phyloP scores from a whole-genome alignment of 306 rosid species.

The Erythrophleum fordii region DNA sequence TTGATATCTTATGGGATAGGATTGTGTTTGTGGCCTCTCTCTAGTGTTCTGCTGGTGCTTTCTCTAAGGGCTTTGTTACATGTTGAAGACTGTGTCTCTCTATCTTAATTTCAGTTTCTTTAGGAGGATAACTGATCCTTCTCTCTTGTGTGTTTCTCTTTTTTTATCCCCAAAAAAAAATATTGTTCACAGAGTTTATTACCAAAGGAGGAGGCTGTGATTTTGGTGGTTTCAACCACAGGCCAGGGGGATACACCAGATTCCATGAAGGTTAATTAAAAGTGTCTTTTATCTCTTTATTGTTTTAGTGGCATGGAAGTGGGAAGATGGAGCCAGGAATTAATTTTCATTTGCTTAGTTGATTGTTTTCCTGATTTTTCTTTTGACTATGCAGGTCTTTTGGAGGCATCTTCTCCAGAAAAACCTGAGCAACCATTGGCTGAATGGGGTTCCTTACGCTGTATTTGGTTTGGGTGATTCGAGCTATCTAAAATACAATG shows the following conservation, averaged over 20 bases:
- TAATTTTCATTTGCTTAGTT: background rate
- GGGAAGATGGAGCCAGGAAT: background rate
- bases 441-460: conserved; percentile 69
- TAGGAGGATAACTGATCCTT: background rate
- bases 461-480: conserved; percentile 97
- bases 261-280: conserved; percentile 74
- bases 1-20: background rate
- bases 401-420: conserved; percentile 89
- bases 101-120: background rate
- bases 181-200: conserved; percentile 59
- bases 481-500: conserved; percentile 88
- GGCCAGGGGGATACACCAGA: conserved; percentile 97
- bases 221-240: conserved; percentile 94
- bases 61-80: background rate
- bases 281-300: background rate
- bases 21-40: background rate
- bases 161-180: background rate
- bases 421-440: conserved; percentile 71
- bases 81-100: background rate
- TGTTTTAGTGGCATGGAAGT: background rate
- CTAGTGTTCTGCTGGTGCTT: background rate
- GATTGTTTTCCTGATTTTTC: conserved; percentile 29
- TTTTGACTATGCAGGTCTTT: conserved; percentile 63
- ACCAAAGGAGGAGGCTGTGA: conserved; percentile 63
- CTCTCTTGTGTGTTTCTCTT: background rate